Conservation (phyloP, 352 stramenopile species). For the Phytophthora tentaculata region DNA sequence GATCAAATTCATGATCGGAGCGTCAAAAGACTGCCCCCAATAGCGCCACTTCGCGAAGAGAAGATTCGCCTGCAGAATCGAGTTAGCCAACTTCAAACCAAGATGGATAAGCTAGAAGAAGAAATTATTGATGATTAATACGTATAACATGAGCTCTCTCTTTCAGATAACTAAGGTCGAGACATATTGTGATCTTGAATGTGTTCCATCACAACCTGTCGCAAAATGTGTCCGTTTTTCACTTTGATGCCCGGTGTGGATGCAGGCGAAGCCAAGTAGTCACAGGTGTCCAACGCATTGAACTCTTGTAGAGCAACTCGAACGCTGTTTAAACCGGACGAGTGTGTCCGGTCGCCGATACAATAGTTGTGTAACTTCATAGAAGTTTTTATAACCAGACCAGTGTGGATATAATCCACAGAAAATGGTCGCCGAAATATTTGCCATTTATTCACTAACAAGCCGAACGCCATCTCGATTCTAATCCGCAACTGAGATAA, state of each 20-base stretch:
- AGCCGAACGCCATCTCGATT: not conserved
- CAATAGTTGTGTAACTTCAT: conserved; percentile 1
- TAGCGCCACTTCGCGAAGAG: not conserved
- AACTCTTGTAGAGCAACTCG: too few relatives aligned
- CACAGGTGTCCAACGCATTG: too few relatives aligned
- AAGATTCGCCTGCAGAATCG: not conserved
- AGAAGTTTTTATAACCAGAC: not conserved
- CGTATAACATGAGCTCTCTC: too few relatives aligned
- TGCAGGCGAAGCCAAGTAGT: too few relatives aligned
- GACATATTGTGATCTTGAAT: conserved; percentile 7
- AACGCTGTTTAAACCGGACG: too few relatives aligned
- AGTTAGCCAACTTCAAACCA: not conserved
- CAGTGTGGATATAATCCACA: not conserved
- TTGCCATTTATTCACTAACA: not conserved
- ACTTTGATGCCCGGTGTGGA: not conserved
- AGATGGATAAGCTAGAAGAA: not conserved
- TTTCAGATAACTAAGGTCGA: not conserved
- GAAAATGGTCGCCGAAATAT: not conserved
- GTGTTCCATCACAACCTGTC: conserved; percentile 7
- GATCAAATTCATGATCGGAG: conserved; percentile 1
- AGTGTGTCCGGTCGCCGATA: not conserved
- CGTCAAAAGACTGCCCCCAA: not conserved
- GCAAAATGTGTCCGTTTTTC: conserved; percentile 7
- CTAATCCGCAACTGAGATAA: not conserved
- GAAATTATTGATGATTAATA: not conserved